Conservation (phyloP, 768 basidiomycete genomes). For the Inosperma sp. region DNA sequence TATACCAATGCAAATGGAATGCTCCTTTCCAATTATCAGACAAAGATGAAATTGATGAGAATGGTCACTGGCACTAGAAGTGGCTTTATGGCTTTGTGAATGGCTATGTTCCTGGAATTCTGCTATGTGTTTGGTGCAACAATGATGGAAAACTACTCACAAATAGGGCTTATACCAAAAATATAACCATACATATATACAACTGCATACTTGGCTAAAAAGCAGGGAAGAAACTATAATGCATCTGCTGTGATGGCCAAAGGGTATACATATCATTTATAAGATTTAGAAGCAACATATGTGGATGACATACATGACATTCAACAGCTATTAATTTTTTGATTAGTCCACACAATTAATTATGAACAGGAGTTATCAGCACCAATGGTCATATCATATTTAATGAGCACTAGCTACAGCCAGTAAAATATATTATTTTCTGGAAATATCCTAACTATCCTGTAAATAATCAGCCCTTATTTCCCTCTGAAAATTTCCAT, state of each 20-base stretch:
- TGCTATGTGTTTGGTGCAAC: slow-evolving; percentile 30
- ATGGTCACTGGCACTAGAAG: slow-evolving; percentile 26
- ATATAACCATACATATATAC: slow-evolving; percentile 32
- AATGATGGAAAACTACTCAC: slow-evolving; percentile 40
- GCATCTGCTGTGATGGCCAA: slow-evolving; percentile 32
- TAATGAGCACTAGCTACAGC: slow-evolving; percentile 46
- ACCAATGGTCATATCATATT: slow-evolving; percentile 36
- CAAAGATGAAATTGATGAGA: slow-evolving; percentile 19
- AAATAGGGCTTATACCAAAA: slow-evolving; percentile 29
- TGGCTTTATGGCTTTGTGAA: slow-evolving; percentile 25
- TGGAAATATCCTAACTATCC: too few species aligned
- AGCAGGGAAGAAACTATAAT: slow-evolving; percentile 30
- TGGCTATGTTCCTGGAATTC: slow-evolving; percentile 24
- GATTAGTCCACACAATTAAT: slow-evolving; percentile 30
- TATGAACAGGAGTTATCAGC: slow-evolving; percentile 34
- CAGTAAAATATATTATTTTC: too few species aligned
- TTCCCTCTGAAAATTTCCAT: too few species aligned
- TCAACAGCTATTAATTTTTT: slow-evolving; percentile 29
- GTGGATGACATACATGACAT: slow-evolving; percentile 16
- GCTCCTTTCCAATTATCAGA: slow-evolving; percentile 23
- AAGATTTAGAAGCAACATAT: slow-evolving; percentile 1
- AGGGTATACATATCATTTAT: slow-evolving; percentile 27
- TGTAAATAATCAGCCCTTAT: too few species aligned
- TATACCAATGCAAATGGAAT: slow-evolving; percentile 28
- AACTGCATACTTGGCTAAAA: slow-evolving; percentile 33